Evolutionary conservation across 2,329 filamentous ascomycete species (phyloP).

Genomic region (Neonectria sp.): DNA sequence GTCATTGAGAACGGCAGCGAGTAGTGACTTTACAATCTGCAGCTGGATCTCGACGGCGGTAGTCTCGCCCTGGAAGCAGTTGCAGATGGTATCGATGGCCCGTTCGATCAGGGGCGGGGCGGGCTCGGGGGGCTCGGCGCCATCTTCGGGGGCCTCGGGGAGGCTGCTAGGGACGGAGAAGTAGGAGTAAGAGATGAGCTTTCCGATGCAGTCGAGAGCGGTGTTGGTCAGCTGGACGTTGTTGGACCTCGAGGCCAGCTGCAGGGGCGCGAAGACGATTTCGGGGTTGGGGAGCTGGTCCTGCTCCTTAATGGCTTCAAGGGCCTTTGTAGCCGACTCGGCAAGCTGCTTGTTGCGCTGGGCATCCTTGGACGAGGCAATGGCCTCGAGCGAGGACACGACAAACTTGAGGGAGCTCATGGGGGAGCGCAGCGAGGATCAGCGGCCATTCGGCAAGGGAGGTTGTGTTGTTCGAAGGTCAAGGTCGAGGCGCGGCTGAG

Average conservation of each 20-base stretch:
- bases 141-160: constrained; percentile 58
- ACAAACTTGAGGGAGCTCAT: constrained; percentile 98
- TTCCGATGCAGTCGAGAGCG: constrained; percentile 97
- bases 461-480: constrained; percentile 22
- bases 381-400: constrained; percentile 91
- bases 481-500: constrained; percentile 16
- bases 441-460: constrained; percentile 61
- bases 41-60: constrained; percentile 94
- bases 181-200: constrained; percentile 98
- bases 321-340: constrained; percentile 85
- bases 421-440: constrained; percentile 65
- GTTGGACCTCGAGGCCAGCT: constrained; percentile 88
- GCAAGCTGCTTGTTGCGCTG: constrained; percentile 87
- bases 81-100: constrained; percentile 99
- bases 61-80: constrained; percentile 97
- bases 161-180: constrained; percentile 79
- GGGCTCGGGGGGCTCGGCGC: constrained; percentile 51
- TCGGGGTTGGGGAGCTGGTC: constrained; percentile 91
- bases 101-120: constrained; percentile 89
- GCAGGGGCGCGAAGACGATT: constrained; percentile 90
- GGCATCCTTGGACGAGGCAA: constrained; percentile 92
- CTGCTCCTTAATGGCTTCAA: constrained; percentile 88
- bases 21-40: constrained; percentile 96
- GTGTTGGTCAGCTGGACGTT: constrained; percentile 90
- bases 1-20: constrained; percentile 96